Base-by-base conservation (phyloP, 2,329 filamentous ascomycete genomes). In the Tolypocladium nubicola region DNA sequence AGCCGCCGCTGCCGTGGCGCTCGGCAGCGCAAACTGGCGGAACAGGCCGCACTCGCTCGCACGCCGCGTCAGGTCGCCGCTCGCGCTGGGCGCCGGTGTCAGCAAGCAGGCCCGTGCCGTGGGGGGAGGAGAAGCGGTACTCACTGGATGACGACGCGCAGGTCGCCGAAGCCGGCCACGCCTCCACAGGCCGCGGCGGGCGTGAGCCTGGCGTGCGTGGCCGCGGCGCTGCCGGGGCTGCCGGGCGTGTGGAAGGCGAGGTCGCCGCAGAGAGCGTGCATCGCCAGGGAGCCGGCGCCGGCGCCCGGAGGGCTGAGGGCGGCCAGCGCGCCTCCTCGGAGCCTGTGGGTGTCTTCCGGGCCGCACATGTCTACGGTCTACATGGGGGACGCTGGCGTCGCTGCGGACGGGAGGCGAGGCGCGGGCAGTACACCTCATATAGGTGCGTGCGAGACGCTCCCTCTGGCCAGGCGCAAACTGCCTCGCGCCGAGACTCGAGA, bases 131-230 rank as follows among this genome's bases (percentile, higher is more conserved):
- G 23, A 9, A 19, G 8, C 5, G 26, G 23, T 37, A 63, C 75
- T 63, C 61, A 79, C 77, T 79, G 76, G 16, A 79, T 77, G 2
- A 75, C 70, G 4, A 79, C 67, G 3, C 69, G 68, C 43, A 76
- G 59, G 35, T 68, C 59, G 1, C 59, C 62, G 0, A 69, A 53
- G 5, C 39, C 38, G 9, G 56, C 60, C 6, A 60, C 56, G 14
- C 60, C 59, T 11, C 55, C 45, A 16, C 47, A 61, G 7, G 58
- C 60, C 1, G 64, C 61, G 30, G 63, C 66, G 3, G 70, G 69
- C 0, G 71, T 76, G 16, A 78, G 69, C 8, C 74, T 68, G 8
- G 71, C 73, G 54, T 78, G 75, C 2, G 76, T 79, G 4, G 76
- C 75, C 2, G 63, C 65, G 9, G 60, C 52, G 53, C 72, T 72